Conservation (phyloP, 495 filamentous ascomycete species). For the Cladorrhinum samala region DNA sequence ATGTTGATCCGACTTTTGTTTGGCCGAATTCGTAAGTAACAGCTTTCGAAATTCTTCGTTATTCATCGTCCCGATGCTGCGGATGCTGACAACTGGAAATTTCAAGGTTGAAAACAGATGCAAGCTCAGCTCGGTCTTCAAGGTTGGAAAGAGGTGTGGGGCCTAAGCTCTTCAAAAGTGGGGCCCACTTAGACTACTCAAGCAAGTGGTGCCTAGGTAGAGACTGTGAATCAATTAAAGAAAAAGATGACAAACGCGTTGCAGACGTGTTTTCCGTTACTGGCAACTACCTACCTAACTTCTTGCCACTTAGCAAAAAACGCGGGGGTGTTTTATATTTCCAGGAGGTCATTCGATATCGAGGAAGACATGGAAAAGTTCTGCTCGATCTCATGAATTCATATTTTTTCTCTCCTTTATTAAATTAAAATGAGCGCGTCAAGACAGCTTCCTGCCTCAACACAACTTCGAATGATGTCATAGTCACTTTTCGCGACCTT, state of each 20-base stretch:
- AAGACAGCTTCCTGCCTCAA: not conserved
- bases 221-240: no score
- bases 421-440: not conserved
- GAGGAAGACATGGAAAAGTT: no score
- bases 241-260: no score
- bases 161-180: not conserved
- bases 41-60: constrained; percentile 93
- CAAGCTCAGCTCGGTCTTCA: constrained; percentile 1
- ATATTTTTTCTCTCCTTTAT: no score
- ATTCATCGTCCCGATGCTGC: no score
- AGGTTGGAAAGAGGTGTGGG: not conserved
- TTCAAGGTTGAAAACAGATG: not conserved
- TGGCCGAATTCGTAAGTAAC: constrained; percentile 48
- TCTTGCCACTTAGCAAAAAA: no score
- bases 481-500: constrained; percentile 1
- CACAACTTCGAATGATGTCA: constrained; percentile 17
- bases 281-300: no score
- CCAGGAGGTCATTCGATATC: no score
- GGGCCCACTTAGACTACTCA: not conserved
- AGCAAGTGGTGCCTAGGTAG: no score
- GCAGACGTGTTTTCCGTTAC: no score
- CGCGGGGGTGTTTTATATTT: no score
- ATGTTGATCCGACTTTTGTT: constrained; percentile 30
- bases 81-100: constrained; percentile 30
- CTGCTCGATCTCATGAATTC: no score